Evolutionary conservation across 2,329 filamentous ascomycete species (phyloP), one percentile per base, ranked within the genome.

Genomic region (Clonostachys rhizophaga): DNA sequence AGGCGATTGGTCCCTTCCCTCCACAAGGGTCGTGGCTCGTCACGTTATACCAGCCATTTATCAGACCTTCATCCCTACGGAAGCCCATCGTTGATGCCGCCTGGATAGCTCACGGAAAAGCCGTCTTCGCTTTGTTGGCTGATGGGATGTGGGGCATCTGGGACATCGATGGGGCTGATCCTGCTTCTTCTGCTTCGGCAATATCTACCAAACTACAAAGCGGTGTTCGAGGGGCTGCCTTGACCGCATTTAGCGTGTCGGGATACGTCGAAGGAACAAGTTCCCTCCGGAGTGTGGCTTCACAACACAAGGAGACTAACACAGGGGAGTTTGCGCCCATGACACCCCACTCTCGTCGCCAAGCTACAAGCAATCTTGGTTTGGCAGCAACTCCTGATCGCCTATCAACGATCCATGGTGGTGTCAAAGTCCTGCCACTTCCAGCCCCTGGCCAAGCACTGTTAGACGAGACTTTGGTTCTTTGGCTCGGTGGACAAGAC

Each of bases 101-200:
- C 6, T 86, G 83, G 83, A 75, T 85, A 43, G 69, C 75, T 3
- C 75, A 77, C 49, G 83, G 83, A 10, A 72, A 76, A 42, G 81
- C 82, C 6, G 67, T 86, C 30, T 64, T 86, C 39, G 70, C 72
- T 1, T 67, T 86, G 3, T 66, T 85, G 5, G 76, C 77, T 1
- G 83, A 86, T 54, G 83, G 82, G 7, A 81, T 82, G 58, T 86
- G 83, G 83, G 83, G 80, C 13, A 77, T 86, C 34, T 86, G 82
- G 82, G 82, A 86, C 54, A 71, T 86, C 41, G 79, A 84, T 51
- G 78, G 80, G 8, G 71, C 71, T 33, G 76, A 75, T 37, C 76
- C 79, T 2, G 60, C 71, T 35, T 55, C 59, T 12, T 51, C 64
- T 11, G 61, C 70, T 43, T 60, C 71, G 49, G 59, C 69, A 1